Evolutionary conservation across 2,329 filamentous ascomycete genomes (phyloP).

Genomic region (Dactylellina haptotyla): DNA sequence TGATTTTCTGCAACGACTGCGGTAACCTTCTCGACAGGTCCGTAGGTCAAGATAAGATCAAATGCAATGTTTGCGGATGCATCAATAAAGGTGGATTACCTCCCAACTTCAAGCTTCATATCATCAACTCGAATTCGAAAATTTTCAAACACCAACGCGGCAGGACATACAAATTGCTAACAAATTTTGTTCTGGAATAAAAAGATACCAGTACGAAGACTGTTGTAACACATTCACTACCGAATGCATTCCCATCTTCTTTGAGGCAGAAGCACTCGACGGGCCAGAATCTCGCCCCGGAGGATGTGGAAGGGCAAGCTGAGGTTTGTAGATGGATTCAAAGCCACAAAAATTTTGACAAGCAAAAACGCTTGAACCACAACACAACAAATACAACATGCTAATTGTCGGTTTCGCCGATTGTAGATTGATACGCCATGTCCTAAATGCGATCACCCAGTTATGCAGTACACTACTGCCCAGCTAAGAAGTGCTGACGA

Average conservation of each 20-base stretch:
- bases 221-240: constrained; percentile 84
- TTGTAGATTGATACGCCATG: constrained; percentile 72
- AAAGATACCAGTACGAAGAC: constrained; percentile 78
- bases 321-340: constrained; percentile 62
- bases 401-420: neutral
- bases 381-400: constrained; percentile 38
- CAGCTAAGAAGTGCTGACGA: constrained; percentile 94
- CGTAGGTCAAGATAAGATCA: constrained; percentile 77
- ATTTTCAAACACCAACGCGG: too few species aligned
- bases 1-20: constrained; percentile 93
- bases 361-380: constrained; percentile 17
- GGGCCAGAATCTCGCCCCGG: constrained; percentile 80
- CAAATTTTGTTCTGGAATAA: neutral
- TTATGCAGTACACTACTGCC: constrained; percentile 84
- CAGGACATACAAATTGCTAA: constrained; percentile 4
- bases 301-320: constrained; percentile 79
- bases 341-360: too few species aligned
- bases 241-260: constrained; percentile 88
- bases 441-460: constrained; percentile 79
- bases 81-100: constrained; percentile 76
- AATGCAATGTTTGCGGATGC: constrained; percentile 86
- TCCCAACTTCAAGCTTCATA: constrained; percentile 49
- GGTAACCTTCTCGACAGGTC: constrained; percentile 87
- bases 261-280: constrained; percentile 86
- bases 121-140: too few species aligned